Percentiles rank a stretch among this genome's conserved stretches.
Evolutionary conservation across 1,139 yeast species (phyloP).

Genomic region (Blastobotrys illinoisensis): DNA sequence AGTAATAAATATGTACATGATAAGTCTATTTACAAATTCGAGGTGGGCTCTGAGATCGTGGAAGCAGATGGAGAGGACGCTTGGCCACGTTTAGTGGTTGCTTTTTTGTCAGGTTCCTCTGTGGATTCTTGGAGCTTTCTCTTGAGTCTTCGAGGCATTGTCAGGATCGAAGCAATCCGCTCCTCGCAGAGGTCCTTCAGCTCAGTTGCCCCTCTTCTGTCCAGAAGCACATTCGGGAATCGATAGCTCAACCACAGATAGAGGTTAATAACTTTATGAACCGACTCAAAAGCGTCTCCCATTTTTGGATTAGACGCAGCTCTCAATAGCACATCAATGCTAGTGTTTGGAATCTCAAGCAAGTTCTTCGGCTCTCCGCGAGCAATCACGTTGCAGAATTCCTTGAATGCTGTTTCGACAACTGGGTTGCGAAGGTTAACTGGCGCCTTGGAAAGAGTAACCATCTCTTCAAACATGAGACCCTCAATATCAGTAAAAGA

Average conservation of each 20-base stretch:
- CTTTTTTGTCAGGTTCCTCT: background rate
- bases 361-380: slow-evolving; percentile 25
- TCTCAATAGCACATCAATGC: slow-evolving; percentile 18
- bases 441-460: slow-evolving; percentile 33
- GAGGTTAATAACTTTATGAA: slow-evolving; percentile 63
- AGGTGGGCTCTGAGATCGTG: background rate
- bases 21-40: background rate
- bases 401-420: slow-evolving; percentile 24
- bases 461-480: slow-evolving; percentile 31
- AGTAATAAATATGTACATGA: slow-evolving; percentile 1
- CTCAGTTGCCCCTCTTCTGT: slow-evolving; percentile 67
- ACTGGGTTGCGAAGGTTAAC: slow-evolving; percentile 21
- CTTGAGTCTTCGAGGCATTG: background rate
- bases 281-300: slow-evolving; percentile 47
- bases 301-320: slow-evolving; percentile 7
- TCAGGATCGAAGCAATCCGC: slow-evolving; percentile 15
- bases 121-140: background rate
- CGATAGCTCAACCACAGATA: slow-evolving; percentile 85
- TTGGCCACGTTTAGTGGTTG: too few species aligned
- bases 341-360: slow-evolving; percentile 25
- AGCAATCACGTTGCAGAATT: slow-evolving; percentile 30
- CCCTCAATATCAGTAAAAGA: slow-evolving; percentile 25
- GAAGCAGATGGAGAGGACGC: background rate
- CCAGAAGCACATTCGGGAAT: slow-evolving; percentile 77
- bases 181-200: slow-evolving; percentile 42